Evolutionary conservation across 208 protist species (phyloP).

Genomic region (Crithidia expoeki): DNA sequence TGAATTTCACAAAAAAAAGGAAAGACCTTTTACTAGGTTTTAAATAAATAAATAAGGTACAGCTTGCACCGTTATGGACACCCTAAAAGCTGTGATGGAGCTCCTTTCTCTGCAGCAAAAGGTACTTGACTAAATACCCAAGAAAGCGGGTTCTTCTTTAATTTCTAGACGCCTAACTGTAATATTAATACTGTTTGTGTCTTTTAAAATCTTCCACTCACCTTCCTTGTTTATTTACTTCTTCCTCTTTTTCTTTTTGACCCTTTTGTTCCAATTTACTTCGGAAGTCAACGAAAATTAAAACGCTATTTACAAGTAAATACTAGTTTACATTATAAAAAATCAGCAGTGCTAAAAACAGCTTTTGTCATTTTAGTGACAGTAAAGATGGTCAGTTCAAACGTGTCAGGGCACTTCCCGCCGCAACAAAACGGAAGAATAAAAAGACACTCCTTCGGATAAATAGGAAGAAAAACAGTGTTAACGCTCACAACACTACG

Average conservation of each 20-base stretch:
- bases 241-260: background rate
- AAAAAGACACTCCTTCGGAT: slow-evolving; percentile 20
- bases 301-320: background rate
- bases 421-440: slow-evolving; percentile 35
- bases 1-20: no score
- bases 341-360: slow-evolving; percentile 8
- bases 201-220: no score
- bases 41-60: no score
- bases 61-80: no score
- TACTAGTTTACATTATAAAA: slow-evolving; percentile 28
- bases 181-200: no score
- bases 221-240: no score
- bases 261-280: background rate
- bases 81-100: no score
- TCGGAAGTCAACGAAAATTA: background rate
- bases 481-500: slow-evolving; percentile 25
- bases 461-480: slow-evolving; percentile 22
- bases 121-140: no score
- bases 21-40: no score
- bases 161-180: no score
- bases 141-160: no score
- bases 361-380: slow-evolving; percentile 1
- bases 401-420: slow-evolving; percentile 8
- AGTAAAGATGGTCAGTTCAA: slow-evolving; percentile 28
- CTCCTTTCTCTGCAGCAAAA: no score